Evolutionary conservation across 2,329 filamentous ascomycete species (phyloP).

Genomic region (Botrytis squamosa): DNA sequence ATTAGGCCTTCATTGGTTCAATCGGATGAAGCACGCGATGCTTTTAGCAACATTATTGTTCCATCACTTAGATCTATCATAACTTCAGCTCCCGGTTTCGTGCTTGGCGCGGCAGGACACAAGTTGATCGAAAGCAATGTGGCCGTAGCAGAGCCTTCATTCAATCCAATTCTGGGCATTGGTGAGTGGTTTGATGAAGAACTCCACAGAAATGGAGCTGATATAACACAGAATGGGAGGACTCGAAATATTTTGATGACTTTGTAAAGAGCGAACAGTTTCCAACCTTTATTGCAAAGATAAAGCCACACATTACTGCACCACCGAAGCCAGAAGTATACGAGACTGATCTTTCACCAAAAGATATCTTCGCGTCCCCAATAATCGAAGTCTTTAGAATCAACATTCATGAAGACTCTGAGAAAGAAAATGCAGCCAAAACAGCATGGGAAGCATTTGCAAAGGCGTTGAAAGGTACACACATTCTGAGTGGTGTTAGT

Average conservation of each 20-base stretch:
- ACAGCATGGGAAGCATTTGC: background rate
- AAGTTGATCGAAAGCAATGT: background rate
- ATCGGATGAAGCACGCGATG: background rate
- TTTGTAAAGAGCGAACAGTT: background rate
- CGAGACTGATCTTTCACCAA: background rate
- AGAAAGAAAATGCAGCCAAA: background rate
- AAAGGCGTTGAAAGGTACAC: background rate
- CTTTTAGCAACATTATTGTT: background rate
- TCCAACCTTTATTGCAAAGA: background rate
- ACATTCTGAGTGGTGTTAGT: conserved; percentile 6
- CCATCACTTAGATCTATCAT: background rate
- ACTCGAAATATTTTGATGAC: background rate
- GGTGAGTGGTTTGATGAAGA: background rate
- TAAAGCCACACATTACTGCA: background rate
- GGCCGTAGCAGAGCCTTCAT: background rate
- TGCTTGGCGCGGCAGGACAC: background rate
- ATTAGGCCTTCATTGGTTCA: background rate
- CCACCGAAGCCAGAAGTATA: background rate
- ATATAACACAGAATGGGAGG: conserved; percentile 2
- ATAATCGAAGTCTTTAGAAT: conserved; percentile 11
- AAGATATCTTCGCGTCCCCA: conserved; percentile 4
- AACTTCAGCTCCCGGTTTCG: background rate
- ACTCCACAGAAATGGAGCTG: background rate
- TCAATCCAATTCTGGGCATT: background rate
- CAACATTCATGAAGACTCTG: background rate